phyloP scores from a whole-genome alignment of 345 rosid species.

The Rhizophora apiculata region DNA sequence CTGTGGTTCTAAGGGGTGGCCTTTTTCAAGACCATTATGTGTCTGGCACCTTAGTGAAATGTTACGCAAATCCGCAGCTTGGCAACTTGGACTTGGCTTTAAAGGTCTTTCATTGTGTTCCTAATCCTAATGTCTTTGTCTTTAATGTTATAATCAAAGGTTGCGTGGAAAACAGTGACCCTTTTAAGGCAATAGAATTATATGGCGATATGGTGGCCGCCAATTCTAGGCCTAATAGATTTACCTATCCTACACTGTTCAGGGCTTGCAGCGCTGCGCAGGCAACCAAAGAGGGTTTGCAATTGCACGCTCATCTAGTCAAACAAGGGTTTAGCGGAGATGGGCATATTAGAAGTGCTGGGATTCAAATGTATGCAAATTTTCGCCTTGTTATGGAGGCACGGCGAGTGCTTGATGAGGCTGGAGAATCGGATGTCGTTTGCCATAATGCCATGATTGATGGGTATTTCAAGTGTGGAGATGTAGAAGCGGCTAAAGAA shows the following conservation, averaged over 20 bases:
- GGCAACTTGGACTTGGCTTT: constrained; percentile 25
- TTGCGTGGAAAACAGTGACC: constrained; percentile 31
- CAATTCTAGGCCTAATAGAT: constrained; percentile 41
- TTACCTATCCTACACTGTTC: constrained; percentile 39
- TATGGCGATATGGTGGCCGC: constrained; percentile 34
- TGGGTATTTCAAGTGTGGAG: constrained; percentile 41
- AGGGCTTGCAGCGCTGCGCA: constrained; percentile 34
- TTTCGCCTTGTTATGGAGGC: constrained; percentile 33
- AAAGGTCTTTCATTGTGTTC: constrained; percentile 31
- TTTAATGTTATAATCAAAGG: constrained; percentile 36
- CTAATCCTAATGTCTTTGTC: constrained; percentile 41
- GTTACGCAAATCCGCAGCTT: constrained; percentile 31
- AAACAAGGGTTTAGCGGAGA: constrained; percentile 40
- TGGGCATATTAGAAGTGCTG: constrained; percentile 41
- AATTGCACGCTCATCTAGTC: constrained; percentile 40
- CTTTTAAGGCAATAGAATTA: constrained; percentile 20
- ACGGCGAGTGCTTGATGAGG: constrained; percentile 33
- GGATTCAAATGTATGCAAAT: constrained; percentile 49
- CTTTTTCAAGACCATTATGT: constrained; percentile 44
- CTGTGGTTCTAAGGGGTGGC: constrained; percentile 29
- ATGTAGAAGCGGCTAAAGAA: constrained; percentile 31
- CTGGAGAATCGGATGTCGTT: constrained; percentile 26
- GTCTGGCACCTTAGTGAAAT: constrained; percentile 40
- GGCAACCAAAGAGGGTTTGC: constrained; percentile 31
- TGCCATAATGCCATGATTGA: constrained; percentile 41